Evolutionary conservation across 2,329 filamentous ascomycete genomes (phyloP).

Genomic region (Ustulina deusta): DNA sequence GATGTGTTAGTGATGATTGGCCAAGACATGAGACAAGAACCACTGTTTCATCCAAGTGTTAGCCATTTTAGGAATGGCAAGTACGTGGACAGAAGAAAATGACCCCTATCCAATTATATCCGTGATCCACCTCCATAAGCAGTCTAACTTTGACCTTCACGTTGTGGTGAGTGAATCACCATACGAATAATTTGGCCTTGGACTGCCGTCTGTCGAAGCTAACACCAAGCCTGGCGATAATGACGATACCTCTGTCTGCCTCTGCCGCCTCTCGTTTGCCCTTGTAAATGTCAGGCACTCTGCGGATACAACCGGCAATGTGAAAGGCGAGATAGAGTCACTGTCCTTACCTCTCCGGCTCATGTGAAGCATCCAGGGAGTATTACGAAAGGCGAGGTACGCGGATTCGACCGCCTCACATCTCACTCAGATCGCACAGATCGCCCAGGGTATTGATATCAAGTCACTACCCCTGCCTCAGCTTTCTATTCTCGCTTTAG

Average conservation of each 20-base stretch:
- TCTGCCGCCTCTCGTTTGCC: conserved; percentile 9
- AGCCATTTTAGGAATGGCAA: conserved; percentile 30
- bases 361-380: conserved; percentile 26
- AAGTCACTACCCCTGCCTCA: background rate
- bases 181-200: background rate
- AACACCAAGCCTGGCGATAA: conserved; percentile 3
- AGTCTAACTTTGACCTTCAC: conserved; percentile 14
- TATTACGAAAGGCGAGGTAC: conserved; percentile 12
- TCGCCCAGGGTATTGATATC: conserved; percentile 7
- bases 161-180: conserved; percentile 8
- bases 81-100: conserved; percentile 14
- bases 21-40: background rate
- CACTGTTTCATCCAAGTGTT: conserved; percentile 25
- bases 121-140: conserved; percentile 27
- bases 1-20: conserved; percentile 23
- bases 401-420: no score
- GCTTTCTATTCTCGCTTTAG: background rate
- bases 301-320: conserved; percentile 25
- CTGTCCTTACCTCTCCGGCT: conserved; percentile 10
- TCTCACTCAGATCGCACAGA: background rate
- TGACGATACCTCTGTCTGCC: conserved; percentile 1
- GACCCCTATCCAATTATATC: conserved; percentile 32
- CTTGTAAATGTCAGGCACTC: background rate
- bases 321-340: conserved; percentile 22
- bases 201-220: conserved; percentile 10